These are phyloP conservation scores for Raffaelea arxii DNA, from an alignment of 2,329 filamentous ascomycete species.

Conservation along the genomic window DNA sequence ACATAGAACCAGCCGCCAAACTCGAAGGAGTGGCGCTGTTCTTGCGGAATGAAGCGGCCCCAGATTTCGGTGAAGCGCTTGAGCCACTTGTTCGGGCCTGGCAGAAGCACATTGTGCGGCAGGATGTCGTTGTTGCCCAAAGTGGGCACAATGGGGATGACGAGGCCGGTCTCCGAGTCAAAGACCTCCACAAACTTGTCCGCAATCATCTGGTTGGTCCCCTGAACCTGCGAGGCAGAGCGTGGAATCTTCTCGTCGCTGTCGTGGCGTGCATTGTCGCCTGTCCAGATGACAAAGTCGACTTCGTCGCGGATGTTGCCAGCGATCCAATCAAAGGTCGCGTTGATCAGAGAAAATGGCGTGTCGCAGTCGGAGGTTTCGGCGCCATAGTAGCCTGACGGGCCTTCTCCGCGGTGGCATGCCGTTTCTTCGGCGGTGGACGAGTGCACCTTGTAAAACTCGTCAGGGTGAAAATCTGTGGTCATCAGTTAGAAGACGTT, in stretches of 20 bases:
- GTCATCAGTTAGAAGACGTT: too few relatives aligned
- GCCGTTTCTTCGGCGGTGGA: conserved; percentile 58
- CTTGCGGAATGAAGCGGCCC: conserved; percentile 81
- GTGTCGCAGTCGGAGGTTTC: conserved; percentile 85
- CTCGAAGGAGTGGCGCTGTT: conserved; percentile 81
- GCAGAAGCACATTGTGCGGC: conserved; percentile 85
- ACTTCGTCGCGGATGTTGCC: conserved; percentile 66
- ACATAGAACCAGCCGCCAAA: conserved; percentile 91
- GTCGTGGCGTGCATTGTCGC: conserved; percentile 82
- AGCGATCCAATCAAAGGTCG: conserved; percentile 82
- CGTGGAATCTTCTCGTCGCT: conserved; percentile 75
- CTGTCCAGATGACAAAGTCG: conserved; percentile 90
- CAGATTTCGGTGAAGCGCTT: conserved; percentile 69
- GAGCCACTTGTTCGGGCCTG: conserved; percentile 83
- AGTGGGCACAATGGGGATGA: conserved; percentile 76
- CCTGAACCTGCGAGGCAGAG: conserved; percentile 62
- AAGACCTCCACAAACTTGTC: conserved; percentile 71
- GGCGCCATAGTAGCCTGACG: conserved; percentile 72
- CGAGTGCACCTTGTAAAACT: conserved; percentile 71
- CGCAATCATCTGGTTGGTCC: conserved; percentile 66
- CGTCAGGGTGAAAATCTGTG: conserved; percentile 90
- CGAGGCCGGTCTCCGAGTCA: conserved; percentile 46
- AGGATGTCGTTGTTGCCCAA: conserved; percentile 97
- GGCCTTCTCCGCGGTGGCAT: conserved; percentile 71
- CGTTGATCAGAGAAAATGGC: conserved; percentile 69